A percentile compares a stretch with the other conserved stretches of the same genome.
Evolutionary conservation across 2,329 filamentous ascomycete genomes (phyloP).

Genomic region (Lasiodiplodia hormozganensis): DNA sequence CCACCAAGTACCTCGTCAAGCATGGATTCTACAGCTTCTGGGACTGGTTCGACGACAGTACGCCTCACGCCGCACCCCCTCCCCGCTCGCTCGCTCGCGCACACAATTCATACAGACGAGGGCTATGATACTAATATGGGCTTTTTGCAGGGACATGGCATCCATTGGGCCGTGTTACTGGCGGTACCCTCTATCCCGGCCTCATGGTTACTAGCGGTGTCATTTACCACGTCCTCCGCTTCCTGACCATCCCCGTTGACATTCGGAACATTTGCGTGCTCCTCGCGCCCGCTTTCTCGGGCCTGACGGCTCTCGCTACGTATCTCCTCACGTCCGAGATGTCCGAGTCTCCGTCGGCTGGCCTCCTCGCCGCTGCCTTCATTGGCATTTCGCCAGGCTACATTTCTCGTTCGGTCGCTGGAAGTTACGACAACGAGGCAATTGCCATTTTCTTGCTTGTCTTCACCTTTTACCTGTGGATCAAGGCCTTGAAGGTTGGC

Average conservation of each 20-base stretch:
- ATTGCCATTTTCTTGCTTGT: slow-evolving; percentile 99
- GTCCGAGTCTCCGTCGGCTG: slow-evolving; percentile 92
- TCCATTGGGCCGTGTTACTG: slow-evolving; percentile 95
- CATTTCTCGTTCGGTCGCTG: slow-evolving; percentile 95
- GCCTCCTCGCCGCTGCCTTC: slow-evolving; percentile 90
- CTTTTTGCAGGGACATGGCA: slow-evolving; percentile 82
- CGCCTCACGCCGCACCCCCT: slow-evolving; percentile 38
- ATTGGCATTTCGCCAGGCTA: slow-evolving; percentile 99
- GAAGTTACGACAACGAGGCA: slow-evolving; percentile 99
- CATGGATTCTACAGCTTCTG: slow-evolving; percentile 99
- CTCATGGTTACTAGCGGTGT: slow-evolving; percentile 98
- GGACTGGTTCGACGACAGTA: slow-evolving; percentile 99
- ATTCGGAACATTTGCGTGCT: slow-evolving; percentile 99
- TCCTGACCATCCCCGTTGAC: slow-evolving; percentile 90
- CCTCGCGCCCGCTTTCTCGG: slow-evolving; percentile 92
- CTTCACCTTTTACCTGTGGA: slow-evolving; percentile 99
- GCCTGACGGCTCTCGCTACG: slow-evolving; percentile 87
- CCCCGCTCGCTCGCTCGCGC: not conserved
- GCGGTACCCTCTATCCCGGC: slow-evolving; percentile 97
- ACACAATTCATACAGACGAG: not conserved
- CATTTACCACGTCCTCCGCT: slow-evolving; percentile 92
- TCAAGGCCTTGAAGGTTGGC: slow-evolving; percentile 95
- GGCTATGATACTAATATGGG: slow-evolving; percentile 9
- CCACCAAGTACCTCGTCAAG: slow-evolving; percentile 95
- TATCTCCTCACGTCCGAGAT: slow-evolving; percentile 98